Conservation (phyloP, 2,329 filamentous ascomycete species). For the Monosporascus ibericus region DNA sequence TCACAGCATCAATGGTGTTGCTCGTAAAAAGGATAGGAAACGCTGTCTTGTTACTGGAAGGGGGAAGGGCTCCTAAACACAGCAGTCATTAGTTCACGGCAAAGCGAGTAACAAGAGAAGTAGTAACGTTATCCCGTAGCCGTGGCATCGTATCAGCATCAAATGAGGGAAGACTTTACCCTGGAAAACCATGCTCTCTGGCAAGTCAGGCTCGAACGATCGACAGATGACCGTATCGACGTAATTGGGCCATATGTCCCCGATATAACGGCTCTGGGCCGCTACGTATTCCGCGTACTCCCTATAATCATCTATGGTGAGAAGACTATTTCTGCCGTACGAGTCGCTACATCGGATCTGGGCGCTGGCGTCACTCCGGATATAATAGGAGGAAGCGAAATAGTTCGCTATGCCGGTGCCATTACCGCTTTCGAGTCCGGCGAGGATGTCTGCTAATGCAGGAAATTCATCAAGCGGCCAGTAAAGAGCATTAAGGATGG, state of each 20-base stretch:
- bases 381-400: constrained; percentile 5
- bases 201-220: constrained; percentile 17
- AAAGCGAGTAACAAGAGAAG: no score
- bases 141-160: constrained; percentile 15
- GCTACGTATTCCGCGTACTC: constrained; percentile 16
- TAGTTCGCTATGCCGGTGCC: constrained; percentile 18
- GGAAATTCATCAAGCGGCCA: constrained; percentile 17
- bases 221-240: constrained; percentile 20
- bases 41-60: constrained; percentile 15
- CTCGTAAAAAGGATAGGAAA: constrained; percentile 34
- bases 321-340: constrained; percentile 21
- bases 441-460: constrained; percentile 19
- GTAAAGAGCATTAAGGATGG: constrained; percentile 19
- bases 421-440: constrained; percentile 21
- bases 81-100: no score
- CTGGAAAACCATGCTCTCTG: constrained; percentile 23
- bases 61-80: no score
- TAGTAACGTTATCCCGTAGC: not conserved
- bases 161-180: constrained; percentile 9
- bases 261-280: constrained; percentile 26
- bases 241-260: constrained; percentile 24
- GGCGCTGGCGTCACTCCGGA: constrained; percentile 12
- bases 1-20: constrained; percentile 33
- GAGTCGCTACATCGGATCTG: constrained; percentile 25
- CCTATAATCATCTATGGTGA: constrained; percentile 20